Evolutionary conservation across 1,284 basidiomycete species (phyloP).

Genomic region (Porogramme epimiltina): DNA sequence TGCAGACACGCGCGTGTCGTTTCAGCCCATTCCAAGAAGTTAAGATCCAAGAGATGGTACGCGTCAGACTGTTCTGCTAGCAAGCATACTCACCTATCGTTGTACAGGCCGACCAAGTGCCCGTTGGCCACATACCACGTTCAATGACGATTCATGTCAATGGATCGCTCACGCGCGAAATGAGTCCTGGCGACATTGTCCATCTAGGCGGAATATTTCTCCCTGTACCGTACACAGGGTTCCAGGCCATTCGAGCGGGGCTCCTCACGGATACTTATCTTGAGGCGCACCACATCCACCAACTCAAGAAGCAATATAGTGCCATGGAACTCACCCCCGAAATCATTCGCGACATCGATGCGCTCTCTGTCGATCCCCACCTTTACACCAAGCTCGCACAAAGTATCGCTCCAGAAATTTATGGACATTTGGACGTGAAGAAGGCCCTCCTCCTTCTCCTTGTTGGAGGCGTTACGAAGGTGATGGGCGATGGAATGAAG

Average conservation of each 20-base stretch:
- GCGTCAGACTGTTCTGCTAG: slow-evolving; percentile 16
- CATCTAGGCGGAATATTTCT: slow-evolving; percentile 90
- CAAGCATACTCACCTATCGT: background rate
- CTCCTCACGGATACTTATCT: slow-evolving; percentile 97
- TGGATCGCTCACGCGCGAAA: slow-evolving; percentile 85
- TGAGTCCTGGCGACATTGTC: slow-evolving; percentile 97
- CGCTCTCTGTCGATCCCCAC: slow-evolving; percentile 74
- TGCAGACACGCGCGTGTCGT: slow-evolving; percentile 97
- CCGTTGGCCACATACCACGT: slow-evolving; percentile 97
- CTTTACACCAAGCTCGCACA: slow-evolving; percentile 85
- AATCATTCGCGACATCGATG: slow-evolving; percentile 71
- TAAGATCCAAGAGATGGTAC: slow-evolving; percentile 98
- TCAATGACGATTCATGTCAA: slow-evolving; percentile 97
- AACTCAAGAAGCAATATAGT: slow-evolving; percentile 97
- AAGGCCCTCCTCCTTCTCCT: slow-evolving; percentile 94
- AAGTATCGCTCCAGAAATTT: slow-evolving; percentile 98
- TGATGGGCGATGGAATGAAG: slow-evolving; percentile 97
- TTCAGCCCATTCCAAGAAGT: slow-evolving; percentile 99
- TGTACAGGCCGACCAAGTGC: slow-evolving; percentile 95
- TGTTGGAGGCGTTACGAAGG: slow-evolving; percentile 95
- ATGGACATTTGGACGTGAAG: slow-evolving; percentile 97
- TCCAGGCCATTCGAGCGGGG: slow-evolving; percentile 90
- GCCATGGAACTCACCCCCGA: slow-evolving; percentile 93
- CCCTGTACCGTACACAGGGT: slow-evolving; percentile 88
- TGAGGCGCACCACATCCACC: slow-evolving; percentile 88